phyloP scores from a whole-genome alignment of 768 basidiomycete species.

The Trametes maxima region DNA sequence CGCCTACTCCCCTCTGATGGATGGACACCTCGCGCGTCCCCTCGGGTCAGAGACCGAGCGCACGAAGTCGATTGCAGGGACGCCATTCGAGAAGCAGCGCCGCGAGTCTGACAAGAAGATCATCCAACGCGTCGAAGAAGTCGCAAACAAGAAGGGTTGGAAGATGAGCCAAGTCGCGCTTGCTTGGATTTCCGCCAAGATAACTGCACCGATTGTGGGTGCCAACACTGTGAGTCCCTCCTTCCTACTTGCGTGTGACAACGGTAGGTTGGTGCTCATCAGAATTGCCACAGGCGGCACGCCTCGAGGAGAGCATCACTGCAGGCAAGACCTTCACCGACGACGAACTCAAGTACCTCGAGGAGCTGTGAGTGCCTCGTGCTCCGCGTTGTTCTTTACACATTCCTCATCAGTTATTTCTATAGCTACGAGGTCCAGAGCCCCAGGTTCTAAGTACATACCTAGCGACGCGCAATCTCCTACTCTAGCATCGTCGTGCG shows the following conservation, averaged over 20 bases:
- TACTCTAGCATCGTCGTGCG: too few species aligned
- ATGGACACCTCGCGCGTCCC: constrained; percentile 44
- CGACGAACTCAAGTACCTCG: constrained; percentile 60
- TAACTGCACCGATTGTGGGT: constrained; percentile 49
- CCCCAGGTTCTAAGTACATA: background rate
- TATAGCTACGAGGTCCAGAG: constrained; percentile 1
- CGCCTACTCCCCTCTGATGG: constrained; percentile 50
- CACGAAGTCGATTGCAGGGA: constrained; percentile 22
- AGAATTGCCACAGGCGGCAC: constrained; percentile 8
- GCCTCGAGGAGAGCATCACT: constrained; percentile 36
- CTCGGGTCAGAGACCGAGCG: constrained; percentile 32
- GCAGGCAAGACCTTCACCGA: constrained; percentile 47
- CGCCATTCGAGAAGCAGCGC: constrained; percentile 28
- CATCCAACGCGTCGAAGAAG: constrained; percentile 43
- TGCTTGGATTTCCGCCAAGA: constrained; percentile 44
- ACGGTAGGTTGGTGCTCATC: background rate
- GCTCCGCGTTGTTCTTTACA: background rate
- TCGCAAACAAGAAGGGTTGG: constrained; percentile 42
- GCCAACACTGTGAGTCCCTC: constrained; percentile 32
- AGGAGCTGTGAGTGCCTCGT: constrained; percentile 43
- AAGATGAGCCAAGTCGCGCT: constrained; percentile 50
- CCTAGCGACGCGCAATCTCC: background rate
- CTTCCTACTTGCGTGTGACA: background rate
- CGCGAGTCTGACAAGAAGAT: constrained; percentile 38
- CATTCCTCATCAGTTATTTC: too few species aligned